These are phyloP conservation scores for Phytophthora pisi DNA, from an alignment of 352 stramenopile genomes.

Conservation along the genomic window DNA sequence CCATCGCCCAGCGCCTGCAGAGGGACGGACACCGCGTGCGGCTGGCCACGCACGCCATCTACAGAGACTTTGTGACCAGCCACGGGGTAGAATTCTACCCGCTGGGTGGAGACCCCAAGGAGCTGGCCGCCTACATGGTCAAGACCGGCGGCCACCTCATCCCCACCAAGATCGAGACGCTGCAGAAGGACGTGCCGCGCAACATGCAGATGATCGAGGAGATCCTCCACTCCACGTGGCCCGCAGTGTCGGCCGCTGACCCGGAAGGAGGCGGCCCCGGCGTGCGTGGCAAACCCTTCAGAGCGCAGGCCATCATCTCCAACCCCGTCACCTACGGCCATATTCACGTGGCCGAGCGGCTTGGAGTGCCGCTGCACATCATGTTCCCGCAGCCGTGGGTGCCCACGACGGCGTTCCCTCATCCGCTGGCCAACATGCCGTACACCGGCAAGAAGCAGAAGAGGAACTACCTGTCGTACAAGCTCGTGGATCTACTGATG, in stretches of 20 bases:
- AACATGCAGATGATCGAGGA: slow-evolving; percentile 91
- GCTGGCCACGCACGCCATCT: slow-evolving; percentile 90
- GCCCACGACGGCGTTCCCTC: slow-evolving; percentile 85
- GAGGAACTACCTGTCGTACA: slow-evolving; percentile 59
- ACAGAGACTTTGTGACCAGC: slow-evolving; percentile 77
- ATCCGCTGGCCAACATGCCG: slow-evolving; percentile 81
- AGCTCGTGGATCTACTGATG: slow-evolving; percentile 52
- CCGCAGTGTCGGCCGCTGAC: slow-evolving; percentile 72
- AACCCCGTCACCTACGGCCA: slow-evolving; percentile 93
- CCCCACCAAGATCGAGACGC: slow-evolving; percentile 60
- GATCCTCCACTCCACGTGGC: slow-evolving; percentile 88
- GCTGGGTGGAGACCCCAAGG: slow-evolving; percentile 67
- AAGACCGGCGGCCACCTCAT: slow-evolving; percentile 79
- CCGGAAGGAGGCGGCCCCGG: slow-evolving; percentile 58
- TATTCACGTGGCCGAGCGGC: slow-evolving; percentile 90
- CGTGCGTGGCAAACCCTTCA: slow-evolving; percentile 57
- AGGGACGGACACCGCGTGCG: slow-evolving; percentile 88
- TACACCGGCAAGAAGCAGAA: slow-evolving; percentile 67
- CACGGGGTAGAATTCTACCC: slow-evolving; percentile 80
- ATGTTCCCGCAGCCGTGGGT: slow-evolving; percentile 93
- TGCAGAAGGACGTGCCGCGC: slow-evolving; percentile 62
- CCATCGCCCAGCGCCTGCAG: slow-evolving; percentile 75
- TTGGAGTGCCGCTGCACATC: slow-evolving; percentile 92
- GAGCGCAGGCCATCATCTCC: slow-evolving; percentile 91
- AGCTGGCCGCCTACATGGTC: slow-evolving; percentile 90